Base-by-base conservation (phyloP, 495 filamentous ascomycete genomes). In the Thermochaetoides thermophila region DNA sequence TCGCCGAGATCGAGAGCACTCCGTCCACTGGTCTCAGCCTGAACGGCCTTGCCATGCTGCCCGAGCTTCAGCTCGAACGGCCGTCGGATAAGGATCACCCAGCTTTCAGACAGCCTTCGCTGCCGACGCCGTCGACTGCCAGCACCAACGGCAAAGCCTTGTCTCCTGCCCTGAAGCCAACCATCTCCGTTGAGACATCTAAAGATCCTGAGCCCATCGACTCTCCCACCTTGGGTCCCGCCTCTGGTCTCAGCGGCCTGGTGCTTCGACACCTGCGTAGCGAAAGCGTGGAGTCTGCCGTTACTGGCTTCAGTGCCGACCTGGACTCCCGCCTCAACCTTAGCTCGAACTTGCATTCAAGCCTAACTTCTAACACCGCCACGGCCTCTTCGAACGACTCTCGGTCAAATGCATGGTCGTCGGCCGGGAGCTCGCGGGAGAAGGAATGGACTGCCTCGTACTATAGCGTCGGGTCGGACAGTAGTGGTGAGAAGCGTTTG, bases 261-360 rank as follows among this genome's bases (percentile, higher is more conserved):
- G 76, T 95, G 23, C 77, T 78, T 19, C 75, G 84, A 36, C 91
- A 96, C 56, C 66, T 99, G 10, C 78, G 89, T 15, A 71, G 71
- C 10, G 73, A 79, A 32, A 96, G 89, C 56, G 77, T 77, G 34
- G 62, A 68, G 25, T 94, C 85, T 15, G 87, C 84, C 0, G 64
- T 89, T 27, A n/a, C n/a, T n/a, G n/a, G n/a, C n/a, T n/a, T n/a
- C n/a, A n/a, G n/a, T n/a, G n/a, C n/a, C 0, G 45, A 46, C n/a
- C 39, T 52, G 3, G 56, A 53, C 7, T 57, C 60, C 5, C 55
- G 55, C 1, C 66, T 65, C 25, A 54, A 63, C 2, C 13, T 33
- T 12, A 52, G 56, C 17, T 29, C 38, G 3, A 32, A 34, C 2
- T 43, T 46, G 17, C 22, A 49, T 4, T 20, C 49, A 6, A 17